A percentile compares a stretch with the other conserved stretches of the same genome.
Evolutionary conservation across 2,329 filamentous ascomycete species (phyloP).

Genomic region (Penicillium sp.): DNA sequence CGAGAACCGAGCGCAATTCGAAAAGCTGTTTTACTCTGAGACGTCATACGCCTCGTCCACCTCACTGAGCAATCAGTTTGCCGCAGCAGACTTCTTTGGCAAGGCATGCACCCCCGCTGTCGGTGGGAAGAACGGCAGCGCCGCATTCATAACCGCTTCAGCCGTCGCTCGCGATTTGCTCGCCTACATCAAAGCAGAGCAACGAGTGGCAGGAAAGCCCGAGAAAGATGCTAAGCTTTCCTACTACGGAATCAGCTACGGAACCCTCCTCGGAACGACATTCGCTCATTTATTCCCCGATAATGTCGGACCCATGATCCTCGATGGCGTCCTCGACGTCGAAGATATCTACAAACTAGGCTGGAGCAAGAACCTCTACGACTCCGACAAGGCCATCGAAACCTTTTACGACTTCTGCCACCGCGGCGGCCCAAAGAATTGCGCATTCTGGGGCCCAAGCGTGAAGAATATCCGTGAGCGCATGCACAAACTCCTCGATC

Average conservation of each 20-base stretch:
- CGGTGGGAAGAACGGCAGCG: slow-evolving; percentile 25
- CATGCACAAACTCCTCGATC: slow-evolving; percentile 17
- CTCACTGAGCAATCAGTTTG: slow-evolving; percentile 20
- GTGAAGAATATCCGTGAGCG: slow-evolving; percentile 17
- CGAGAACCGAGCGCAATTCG: slow-evolving; percentile 20
- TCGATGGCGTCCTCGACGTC: slow-evolving; percentile 27
- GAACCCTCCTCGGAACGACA: slow-evolving; percentile 46
- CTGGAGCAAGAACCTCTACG: slow-evolving; percentile 22
- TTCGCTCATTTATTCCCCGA: slow-evolving; percentile 47
- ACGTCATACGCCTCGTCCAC: slow-evolving; percentile 21
- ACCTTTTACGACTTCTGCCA: slow-evolving; percentile 16
- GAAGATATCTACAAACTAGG: slow-evolving; percentile 25
- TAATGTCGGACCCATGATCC: slow-evolving; percentile 22
- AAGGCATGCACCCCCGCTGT: slow-evolving; percentile 19
- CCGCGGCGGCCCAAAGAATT: slow-evolving; percentile 13
- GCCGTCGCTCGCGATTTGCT: slow-evolving; percentile 39
- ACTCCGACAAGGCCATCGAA: slow-evolving; percentile 47
- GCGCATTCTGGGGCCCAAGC: slow-evolving; percentile 22
- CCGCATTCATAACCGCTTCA: slow-evolving; percentile 36
- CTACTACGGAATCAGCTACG: slow-evolving; percentile 44
- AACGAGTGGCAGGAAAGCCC: slow-evolving; percentile 12
- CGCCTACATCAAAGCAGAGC: slow-evolving; percentile 32
- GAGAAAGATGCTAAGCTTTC: slow-evolving; percentile 19
- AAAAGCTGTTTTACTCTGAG: slow-evolving; percentile 22
- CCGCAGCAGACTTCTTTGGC: slow-evolving; percentile 20